Evolutionary conservation across 108 stramenopile species (phyloP), one percentile per base, ranked within the genome.

Genomic region (Conticribra guillardii): DNA sequence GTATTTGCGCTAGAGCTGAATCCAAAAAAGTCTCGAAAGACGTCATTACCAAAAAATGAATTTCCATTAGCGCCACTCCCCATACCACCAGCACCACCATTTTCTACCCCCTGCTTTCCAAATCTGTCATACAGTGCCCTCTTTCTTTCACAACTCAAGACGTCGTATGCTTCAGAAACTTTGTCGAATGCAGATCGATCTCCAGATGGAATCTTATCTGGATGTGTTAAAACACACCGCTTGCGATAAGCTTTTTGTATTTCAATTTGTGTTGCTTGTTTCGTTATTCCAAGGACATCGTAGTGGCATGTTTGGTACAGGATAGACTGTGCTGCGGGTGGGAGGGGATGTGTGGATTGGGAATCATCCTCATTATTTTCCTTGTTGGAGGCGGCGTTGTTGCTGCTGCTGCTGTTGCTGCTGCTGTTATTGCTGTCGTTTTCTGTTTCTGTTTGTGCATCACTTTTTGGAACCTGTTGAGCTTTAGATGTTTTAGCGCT

Each of bases 141-240:
- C 75, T 96, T 97, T 15, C 73, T 81, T 29, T 87, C 83, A 85
- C 95, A 96, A 46, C 88, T 82, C n/a, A 99, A 65, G 0, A 99
- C 90, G 45, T 97, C 97, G 76, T 97, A 98, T 14, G 97, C 97
- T 71, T 96, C 87, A 15, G 88, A 78, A 16, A 98, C 95, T 48
- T 96, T 90, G 68, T 98, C 96, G 75, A 99, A 98, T 27, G 87
- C 91, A 14, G 80, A 33, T 48, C 91, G 76, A 70, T 90, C 87
- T 18, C 82, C 88, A 34, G 90, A 82, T 2, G 85, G 71, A 0
- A 64, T 18, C 80, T 98, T 98, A 77, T 98, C 98, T 1, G 98
- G 97, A 63, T 98, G 98, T 9, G 94, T 96, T 55, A 83, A 68
- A 8, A 96, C 82, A 26, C 92, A 88, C 31, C 96, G 89, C 60